A percentile compares a stretch with the other conserved stretches of the same genome.
phyloP scores from a whole-genome alignment of 768 basidiomycete genomes.

The Leccinum truebloodii region DNA sequence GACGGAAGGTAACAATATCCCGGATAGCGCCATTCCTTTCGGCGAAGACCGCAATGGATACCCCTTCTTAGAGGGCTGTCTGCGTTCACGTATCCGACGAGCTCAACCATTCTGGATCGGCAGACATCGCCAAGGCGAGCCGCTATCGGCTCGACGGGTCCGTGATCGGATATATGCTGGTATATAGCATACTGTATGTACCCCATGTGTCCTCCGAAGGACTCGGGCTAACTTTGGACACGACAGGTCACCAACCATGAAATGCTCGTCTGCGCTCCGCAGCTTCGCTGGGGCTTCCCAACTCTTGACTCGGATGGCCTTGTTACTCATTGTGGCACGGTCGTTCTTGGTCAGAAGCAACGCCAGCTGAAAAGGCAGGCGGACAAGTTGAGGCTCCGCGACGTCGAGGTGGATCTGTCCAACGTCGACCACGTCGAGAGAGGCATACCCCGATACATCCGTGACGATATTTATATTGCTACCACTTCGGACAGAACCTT shows the following conservation, averaged over 20 bases:
- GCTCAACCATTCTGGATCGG: not conserved
- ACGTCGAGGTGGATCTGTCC: conserved; percentile 13
- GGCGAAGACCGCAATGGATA: conserved; percentile 32
- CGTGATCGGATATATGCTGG: conserved; percentile 33
- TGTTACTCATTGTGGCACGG: conserved; percentile 28
- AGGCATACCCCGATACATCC: conserved; percentile 31
- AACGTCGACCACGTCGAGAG: conserved; percentile 29
- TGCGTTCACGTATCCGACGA: not conserved
- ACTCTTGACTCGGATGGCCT: conserved; percentile 6
- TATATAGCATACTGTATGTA: conserved; percentile 33
- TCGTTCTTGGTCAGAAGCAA: conserved; percentile 33
- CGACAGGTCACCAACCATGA: conserved; percentile 34
- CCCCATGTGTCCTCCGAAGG: not conserved
- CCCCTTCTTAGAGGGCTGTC: conserved; percentile 28
- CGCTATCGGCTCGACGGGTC: conserved; percentile 32
- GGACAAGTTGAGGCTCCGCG: not conserved
- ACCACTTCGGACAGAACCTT: too few relatives aligned
- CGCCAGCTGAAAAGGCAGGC: not conserved
- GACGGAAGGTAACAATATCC: conserved; percentile 30
- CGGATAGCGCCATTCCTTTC: conserved; percentile 34
- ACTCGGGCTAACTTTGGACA: not conserved
- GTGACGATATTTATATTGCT: conserved; percentile 4
- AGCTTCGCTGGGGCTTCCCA: conserved; percentile 34
- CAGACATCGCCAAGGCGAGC: conserved; percentile 39
- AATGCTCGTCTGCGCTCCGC: conserved; percentile 37